Conservation (phyloP, 257 asterid species). For the Nicotiana noctiflora region DNA sequence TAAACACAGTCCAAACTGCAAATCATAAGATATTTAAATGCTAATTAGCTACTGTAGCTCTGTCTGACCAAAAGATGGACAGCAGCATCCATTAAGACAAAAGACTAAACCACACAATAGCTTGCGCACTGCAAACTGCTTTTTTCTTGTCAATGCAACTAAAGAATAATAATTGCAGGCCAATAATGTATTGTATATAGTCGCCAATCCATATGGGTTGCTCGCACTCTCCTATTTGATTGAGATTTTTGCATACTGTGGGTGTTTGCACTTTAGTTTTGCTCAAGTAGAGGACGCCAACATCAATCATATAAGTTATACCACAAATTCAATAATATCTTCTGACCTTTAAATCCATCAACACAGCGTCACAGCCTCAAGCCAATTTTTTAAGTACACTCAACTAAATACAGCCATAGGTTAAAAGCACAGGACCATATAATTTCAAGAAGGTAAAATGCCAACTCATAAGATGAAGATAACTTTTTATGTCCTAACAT, state of each 20-base stretch:
- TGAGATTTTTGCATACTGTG: background rate
- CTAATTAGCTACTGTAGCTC: background rate
- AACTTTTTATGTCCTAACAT: background rate
- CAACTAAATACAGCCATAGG: background rate
- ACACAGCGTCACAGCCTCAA: background rate
- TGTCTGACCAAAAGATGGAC: background rate
- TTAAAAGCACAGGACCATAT: background rate
- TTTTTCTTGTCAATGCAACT: background rate
- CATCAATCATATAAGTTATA: background rate
- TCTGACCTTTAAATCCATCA: background rate
- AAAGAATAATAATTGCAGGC: background rate
- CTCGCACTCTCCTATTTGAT: background rate
- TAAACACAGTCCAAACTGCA: conserved; percentile 76
- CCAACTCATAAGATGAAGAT: background rate
- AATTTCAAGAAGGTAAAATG: background rate
- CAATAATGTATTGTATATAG: background rate
- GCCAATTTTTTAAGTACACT: background rate
- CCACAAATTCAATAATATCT: background rate
- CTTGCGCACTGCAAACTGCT: background rate
- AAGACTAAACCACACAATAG: background rate
- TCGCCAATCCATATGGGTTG: background rate
- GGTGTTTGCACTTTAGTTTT: background rate
- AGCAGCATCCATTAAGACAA: background rate
- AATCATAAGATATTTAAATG: background rate
- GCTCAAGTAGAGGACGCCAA: background rate